phyloP scores from a whole-genome alignment of 1,139 yeast species.

The Diutina ranongensis region DNA sequence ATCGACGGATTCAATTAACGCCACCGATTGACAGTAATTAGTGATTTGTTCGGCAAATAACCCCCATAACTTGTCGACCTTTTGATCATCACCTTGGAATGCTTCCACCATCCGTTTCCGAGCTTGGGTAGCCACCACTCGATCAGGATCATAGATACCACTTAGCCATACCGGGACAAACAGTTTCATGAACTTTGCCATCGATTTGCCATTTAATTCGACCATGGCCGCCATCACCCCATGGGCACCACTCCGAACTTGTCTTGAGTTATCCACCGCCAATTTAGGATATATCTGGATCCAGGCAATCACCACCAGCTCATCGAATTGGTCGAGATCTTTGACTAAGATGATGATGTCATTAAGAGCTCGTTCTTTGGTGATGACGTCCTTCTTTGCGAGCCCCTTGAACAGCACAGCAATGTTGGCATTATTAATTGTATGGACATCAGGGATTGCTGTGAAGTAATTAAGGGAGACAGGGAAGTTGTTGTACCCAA shows the following conservation, averaged over 20 bases:
- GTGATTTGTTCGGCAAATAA: constrained; percentile 46
- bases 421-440: constrained; percentile 46
- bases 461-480: constrained; percentile 68
- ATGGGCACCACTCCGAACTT: constrained; percentile 52
- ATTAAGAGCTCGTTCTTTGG: constrained; percentile 67
- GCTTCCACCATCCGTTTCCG: constrained; percentile 33
- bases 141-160: constrained; percentile 62
- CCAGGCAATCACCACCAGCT: constrained; percentile 55
- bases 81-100: constrained; percentile 47
- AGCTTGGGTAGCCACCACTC: constrained; percentile 44
- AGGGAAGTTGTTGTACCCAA: constrained; percentile 46
- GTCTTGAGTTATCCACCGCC: constrained; percentile 57
- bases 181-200: constrained; percentile 54
- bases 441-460: constrained; percentile 61
- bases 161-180: constrained; percentile 63
- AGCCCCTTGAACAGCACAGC: constrained; percentile 62
- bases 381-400: constrained; percentile 67
- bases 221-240: constrained; percentile 44
- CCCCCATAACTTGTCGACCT: constrained; percentile 47
- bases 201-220: constrained; percentile 41
- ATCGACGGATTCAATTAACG: constrained; percentile 45
- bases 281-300: constrained; percentile 72
- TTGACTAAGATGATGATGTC: constrained; percentile 28
- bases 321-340: constrained; percentile 22
- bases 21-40: constrained; percentile 39